Conservation (phyloP, 2,329 filamentous ascomycete species). For the Dendrostoma leiphaemia region DNA sequence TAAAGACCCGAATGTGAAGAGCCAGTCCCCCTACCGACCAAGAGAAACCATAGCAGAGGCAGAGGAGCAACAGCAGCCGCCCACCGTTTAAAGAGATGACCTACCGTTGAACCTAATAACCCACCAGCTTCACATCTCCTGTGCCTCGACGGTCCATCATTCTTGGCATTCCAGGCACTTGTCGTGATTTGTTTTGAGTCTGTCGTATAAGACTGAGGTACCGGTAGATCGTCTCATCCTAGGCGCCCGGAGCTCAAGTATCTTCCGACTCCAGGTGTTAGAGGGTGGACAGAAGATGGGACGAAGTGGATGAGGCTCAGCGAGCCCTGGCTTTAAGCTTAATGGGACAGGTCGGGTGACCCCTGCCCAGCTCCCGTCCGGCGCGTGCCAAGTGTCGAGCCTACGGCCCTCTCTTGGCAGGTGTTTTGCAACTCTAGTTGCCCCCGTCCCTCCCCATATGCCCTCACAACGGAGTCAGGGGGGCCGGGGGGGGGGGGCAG, state of each 20-base stretch:
- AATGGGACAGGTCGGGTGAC: not conserved
- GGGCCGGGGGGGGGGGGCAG: too few relatives aligned
- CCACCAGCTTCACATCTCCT: not conserved
- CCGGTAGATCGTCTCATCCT: not conserved
- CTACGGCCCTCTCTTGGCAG: constrained; percentile 10
- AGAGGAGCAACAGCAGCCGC: not conserved
- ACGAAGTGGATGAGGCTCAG: constrained; percentile 1
- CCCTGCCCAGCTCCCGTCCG: not conserved
- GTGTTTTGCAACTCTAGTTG: constrained; percentile 6
- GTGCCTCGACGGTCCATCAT: not conserved
- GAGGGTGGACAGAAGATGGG: constrained; percentile 13
- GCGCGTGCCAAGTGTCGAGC: constrained; percentile 8
- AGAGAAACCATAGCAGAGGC: not conserved
- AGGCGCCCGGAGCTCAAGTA: not conserved
- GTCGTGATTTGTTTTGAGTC: constrained; percentile 5
- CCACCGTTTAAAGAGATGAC: constrained; percentile 5
- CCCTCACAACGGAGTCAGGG: too few relatives aligned
- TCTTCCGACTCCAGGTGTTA: constrained; percentile 13
- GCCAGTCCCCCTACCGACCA: constrained; percentile 6
- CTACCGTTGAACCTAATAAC: not conserved
- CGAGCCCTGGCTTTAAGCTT: not conserved
- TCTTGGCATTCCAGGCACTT: constrained; percentile 14
- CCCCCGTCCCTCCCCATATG: not conserved
- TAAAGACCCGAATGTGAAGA: constrained; percentile 4
- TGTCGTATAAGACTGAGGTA: not conserved